These are phyloP conservation scores for Crithidia sp. DNA, from an alignment of 208 protist species.

Conservation along the genomic window DNA sequence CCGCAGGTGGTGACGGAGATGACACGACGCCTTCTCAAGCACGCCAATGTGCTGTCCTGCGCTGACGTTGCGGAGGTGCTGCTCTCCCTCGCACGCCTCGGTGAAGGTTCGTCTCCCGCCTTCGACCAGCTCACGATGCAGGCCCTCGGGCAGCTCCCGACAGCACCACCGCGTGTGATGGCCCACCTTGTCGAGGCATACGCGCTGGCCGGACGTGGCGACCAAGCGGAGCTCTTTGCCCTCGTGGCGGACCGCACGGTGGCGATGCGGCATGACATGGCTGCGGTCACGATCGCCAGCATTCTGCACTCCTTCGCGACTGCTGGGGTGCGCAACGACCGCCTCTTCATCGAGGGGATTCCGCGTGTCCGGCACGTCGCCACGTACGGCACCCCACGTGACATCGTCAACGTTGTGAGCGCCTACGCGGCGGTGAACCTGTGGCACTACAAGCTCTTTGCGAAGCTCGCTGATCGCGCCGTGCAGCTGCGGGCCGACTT, in stretches of 20 bases:
- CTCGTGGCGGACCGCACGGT: constrained; percentile 73
- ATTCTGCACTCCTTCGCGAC: constrained; percentile 75
- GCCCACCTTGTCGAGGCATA: constrained; percentile 64
- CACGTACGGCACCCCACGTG: constrained; percentile 75
- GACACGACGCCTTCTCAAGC: constrained; percentile 5
- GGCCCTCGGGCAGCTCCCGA: constrained; percentile 57
- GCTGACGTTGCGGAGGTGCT: constrained; percentile 69
- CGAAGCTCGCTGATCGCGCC: constrained; percentile 76
- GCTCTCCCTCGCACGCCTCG: constrained; percentile 66
- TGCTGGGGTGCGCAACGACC: constrained; percentile 62
- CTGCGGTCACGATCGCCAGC: constrained; percentile 69
- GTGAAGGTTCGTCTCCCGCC: constrained; percentile 13
- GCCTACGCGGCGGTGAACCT: constrained; percentile 77
- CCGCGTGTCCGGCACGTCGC: constrained; percentile 77
- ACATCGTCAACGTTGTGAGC: constrained; percentile 76
- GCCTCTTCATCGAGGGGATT: constrained; percentile 85
- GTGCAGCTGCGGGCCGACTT: constrained; percentile 73
- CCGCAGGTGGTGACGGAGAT: constrained; percentile 2
- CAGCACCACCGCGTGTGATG: constrained; percentile 48
- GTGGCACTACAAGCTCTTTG: constrained; percentile 91
- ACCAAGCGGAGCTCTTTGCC: constrained; percentile 74
- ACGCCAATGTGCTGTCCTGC: constrained; percentile 15
- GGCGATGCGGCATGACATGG: constrained; percentile 57
- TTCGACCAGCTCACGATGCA: constrained; percentile 48
- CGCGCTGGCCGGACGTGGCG: constrained; percentile 35